Evolutionary conservation across 2,329 filamentous ascomycete species (phyloP).

Genomic region (Colletotrichum caudatum): DNA sequence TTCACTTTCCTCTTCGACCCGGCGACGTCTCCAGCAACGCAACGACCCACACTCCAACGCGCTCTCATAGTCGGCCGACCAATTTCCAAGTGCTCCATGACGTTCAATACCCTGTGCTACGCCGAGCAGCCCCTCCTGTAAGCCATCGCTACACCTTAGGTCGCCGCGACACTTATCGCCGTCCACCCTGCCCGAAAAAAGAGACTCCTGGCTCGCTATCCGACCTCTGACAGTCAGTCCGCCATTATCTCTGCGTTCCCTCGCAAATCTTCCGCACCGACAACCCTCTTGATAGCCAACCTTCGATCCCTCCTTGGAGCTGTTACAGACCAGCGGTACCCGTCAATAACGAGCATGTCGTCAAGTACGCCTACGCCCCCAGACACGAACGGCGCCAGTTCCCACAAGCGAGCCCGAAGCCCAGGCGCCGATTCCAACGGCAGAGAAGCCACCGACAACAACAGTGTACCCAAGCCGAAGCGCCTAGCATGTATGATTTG

Average conservation of each 20-base stretch:
- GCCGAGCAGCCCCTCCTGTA: slow-evolving; percentile 10
- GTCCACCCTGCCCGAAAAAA: neutral
- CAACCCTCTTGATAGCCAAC: neutral
- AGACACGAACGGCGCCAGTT: slow-evolving; percentile 39
- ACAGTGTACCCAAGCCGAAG: slow-evolving; percentile 81
- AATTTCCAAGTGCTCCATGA: slow-evolving; percentile 2
- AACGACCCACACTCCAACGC: neutral
- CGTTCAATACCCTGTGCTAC: slow-evolving; percentile 10
- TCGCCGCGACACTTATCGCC: slow-evolving; percentile 12
- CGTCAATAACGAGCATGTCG: slow-evolving; percentile 31
- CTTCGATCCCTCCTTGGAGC: neutral
- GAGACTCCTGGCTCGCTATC: slow-evolving; percentile 7
- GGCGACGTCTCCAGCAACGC: neutral
- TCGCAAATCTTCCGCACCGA: neutral
- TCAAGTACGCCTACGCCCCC: slow-evolving; percentile 43
- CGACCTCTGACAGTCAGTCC: slow-evolving; percentile 11
- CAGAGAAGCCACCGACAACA: slow-evolving; percentile 63
- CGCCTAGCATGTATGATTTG: slow-evolving; percentile 95
- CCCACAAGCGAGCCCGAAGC: slow-evolving; percentile 40
- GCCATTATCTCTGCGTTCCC: neutral
- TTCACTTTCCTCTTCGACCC: neutral
- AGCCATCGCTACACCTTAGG: slow-evolving; percentile 8
- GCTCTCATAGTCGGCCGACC: neutral
- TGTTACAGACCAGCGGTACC: neutral
- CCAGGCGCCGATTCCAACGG: slow-evolving; percentile 51